phyloP scores from a whole-genome alignment of 2,329 filamentous ascomycete species.

The Fusarium liriodendri region DNA sequence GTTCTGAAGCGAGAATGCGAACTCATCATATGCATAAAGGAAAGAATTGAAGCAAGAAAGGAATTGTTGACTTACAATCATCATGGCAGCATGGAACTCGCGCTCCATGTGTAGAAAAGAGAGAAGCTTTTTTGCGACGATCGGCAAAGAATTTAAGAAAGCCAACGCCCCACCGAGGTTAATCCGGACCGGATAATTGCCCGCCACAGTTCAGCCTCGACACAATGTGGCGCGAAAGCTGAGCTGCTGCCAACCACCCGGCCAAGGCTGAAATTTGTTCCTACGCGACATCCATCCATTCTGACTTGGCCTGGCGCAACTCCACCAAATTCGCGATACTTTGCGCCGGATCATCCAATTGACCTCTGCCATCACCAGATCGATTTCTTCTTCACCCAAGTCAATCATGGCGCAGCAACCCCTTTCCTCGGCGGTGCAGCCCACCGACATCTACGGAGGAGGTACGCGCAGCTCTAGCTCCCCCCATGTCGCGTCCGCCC shows the following conservation, averaged over 20 bases:
- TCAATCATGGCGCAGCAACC: constrained; percentile 66
- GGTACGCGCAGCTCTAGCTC: constrained; percentile 54
- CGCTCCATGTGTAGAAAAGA: constrained; percentile 43
- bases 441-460: constrained; percentile 73
- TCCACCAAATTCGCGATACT: constrained; percentile 41
- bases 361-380: constrained; percentile 23
- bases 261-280: constrained; percentile 49
- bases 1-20: constrained; percentile 60
- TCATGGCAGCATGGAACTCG: constrained; percentile 48
- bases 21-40: constrained; percentile 53
- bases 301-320: constrained; percentile 36
- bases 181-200: constrained; percentile 19
- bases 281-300: constrained; percentile 40
- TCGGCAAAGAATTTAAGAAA: constrained; percentile 37
- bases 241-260: constrained; percentile 40
- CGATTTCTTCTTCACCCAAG: constrained; percentile 7
- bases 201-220: constrained; percentile 30
- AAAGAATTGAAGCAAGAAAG: not conserved
- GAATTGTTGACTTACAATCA: constrained; percentile 51
- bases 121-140: constrained; percentile 7
- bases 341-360: constrained; percentile 45
- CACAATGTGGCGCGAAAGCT: constrained; percentile 17
- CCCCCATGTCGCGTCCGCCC: constrained; percentile 29
- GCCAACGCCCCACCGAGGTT: constrained; percentile 27
- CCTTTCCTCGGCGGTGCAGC: constrained; percentile 65